Conservation (phyloP, 192 early-diverging fungal species). For the Linnemannia hyalina region DNA sequence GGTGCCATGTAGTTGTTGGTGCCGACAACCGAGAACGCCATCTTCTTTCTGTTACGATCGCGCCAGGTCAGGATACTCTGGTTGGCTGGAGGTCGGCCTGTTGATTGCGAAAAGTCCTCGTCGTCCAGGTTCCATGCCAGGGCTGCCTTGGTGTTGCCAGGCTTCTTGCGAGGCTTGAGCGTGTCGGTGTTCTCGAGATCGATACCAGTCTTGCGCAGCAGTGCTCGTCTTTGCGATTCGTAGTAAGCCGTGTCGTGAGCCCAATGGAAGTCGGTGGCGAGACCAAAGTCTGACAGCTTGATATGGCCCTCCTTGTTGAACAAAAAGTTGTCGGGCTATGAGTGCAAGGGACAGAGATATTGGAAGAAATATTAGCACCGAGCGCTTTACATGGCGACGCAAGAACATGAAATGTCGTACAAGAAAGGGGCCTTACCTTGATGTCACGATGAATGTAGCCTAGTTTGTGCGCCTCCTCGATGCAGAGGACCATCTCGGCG, state of each 20-base stretch:
- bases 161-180: conserved; percentile 52
- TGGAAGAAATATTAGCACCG: not conserved
- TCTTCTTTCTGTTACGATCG: conserved; percentile 60
- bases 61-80: conserved; percentile 70
- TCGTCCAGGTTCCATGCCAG: conserved; percentile 58
- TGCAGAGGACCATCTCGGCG: conserved; percentile 87
- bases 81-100: conserved; percentile 53
- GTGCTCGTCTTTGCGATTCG: conserved; percentile 67
- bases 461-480: conserved; percentile 84
- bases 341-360: not conserved
- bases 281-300: conserved; percentile 78
- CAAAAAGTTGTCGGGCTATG: conserved; percentile 80
- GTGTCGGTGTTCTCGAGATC: conserved; percentile 61
- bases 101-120: conserved; percentile 59
- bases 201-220: conserved; percentile 61
- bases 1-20: conserved; percentile 96
- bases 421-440: conserved; percentile 60
- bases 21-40: conserved; percentile 88
- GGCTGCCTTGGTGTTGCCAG: conserved; percentile 31
- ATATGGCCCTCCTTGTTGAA: conserved; percentile 77
- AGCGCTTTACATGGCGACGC: not conserved
- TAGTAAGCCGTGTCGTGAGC: conserved; percentile 73
- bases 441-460: conserved; percentile 77
- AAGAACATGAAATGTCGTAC: not conserved
- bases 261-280: conserved; percentile 79